Base-by-base conservation (phyloP, 2,329 filamentous ascomycete species). In the Amauroascus verrucosus region DNA sequence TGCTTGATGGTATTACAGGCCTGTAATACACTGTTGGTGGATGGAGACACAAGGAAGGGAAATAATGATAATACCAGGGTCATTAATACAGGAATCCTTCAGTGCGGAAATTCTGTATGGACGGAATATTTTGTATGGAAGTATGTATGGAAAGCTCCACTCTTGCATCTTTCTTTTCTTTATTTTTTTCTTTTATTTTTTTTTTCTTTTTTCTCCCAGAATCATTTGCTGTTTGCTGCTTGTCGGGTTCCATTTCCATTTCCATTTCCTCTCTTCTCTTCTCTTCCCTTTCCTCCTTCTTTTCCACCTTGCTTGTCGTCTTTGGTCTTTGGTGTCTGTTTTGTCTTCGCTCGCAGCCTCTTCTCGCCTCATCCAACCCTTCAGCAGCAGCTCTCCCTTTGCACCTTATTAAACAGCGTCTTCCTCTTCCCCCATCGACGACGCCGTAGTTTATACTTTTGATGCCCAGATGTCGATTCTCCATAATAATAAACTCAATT, bases 401-500 rank as follows among this genome's bases (percentile, higher is more conserved):
- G 8, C n/a, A n/a, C n/a, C n/a, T n/a, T n/a, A n/a, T n/a, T n/a
- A n/a, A n/a, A n/a, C n/a, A n/a, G n/a, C n/a, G n/a, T 20, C 37
- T 18, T 16, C n/a, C 33, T 35, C 33, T 13, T 35, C 33, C 14
- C 11, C 11, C 11, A 9, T 30, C 26, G 26, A 9, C 9, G 26
- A 30, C 4, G 26, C 4, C 5, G 26, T 30, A 30, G 14, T 9
- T 16, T 22, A 30, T 45, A 30, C 41, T 45, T 45, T 24, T 26
- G 28, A 32, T 43, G 38, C 48, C 40, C 48, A 43, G 40, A 43
- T 51, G n/a, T 45, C 38, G 6, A 30, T 37, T 38, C 50, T 11
- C 50, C 32, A 46, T 46, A 45, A 37, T 45, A 46, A 37, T 22
- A 47, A 48, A 53, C 51, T 48, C 51, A 47, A 53, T 53, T 48